Conservation (phyloP, 2,329 filamentous ascomycete species). For the Colletotrichum limetticola region DNA sequence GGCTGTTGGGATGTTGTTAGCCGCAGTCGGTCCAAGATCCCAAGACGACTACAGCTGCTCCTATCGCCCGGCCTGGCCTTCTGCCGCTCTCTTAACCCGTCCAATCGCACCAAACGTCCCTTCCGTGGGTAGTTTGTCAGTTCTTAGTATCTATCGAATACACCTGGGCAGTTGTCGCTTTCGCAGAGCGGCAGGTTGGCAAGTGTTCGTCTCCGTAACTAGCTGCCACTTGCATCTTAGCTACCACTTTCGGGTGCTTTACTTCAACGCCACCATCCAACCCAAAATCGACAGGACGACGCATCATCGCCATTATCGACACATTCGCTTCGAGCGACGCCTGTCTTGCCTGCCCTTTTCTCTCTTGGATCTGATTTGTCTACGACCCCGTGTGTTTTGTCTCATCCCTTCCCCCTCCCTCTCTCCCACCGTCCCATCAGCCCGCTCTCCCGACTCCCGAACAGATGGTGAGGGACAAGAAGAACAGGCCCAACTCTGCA, state of each 20-base stretch:
- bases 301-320: slow-evolving; percentile 11
- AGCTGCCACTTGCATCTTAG: background rate
- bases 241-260: slow-evolving; percentile 4
- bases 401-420: background rate
- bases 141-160: background rate
- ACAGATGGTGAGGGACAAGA: background rate
- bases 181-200: background rate
- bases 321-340: background rate
- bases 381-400: slow-evolving; percentile 13
- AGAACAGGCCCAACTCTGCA: background rate
- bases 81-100: background rate
- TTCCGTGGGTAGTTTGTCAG: background rate
- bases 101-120: background rate
- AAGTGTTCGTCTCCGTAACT: background rate
- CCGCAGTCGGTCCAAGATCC: background rate
- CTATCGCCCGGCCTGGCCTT: background rate
- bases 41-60: background rate
- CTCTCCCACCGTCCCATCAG: background rate
- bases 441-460: slow-evolving; percentile 5
- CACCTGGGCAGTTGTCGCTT: background rate
- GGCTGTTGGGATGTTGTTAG: background rate
- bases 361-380: slow-evolving; percentile 13
- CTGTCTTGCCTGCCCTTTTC: slow-evolving; percentile 14
- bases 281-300: background rate
- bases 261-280: background rate